These are phyloP conservation scores for Aspergillus sp. DNA, from an alignment of 2,329 filamentous ascomycete genomes.

Conservation along the genomic window DNA sequence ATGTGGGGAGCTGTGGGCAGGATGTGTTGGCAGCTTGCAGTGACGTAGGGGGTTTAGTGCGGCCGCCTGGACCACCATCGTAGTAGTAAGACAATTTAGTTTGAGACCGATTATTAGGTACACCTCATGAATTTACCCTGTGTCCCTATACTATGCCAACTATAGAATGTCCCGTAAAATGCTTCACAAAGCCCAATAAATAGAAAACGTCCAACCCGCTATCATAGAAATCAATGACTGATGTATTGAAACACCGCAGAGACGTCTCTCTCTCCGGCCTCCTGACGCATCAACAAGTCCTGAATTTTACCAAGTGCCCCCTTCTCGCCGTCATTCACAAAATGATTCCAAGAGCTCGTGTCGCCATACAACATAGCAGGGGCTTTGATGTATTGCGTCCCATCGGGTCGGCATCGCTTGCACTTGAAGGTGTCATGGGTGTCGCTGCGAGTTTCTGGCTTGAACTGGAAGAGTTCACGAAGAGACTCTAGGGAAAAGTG, in stretches of 20 bases:
- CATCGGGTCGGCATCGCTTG: constrained; percentile 86
- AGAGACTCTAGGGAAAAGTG: constrained; percentile 92
- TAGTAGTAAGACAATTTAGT: not conserved
- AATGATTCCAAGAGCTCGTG: constrained; percentile 99
- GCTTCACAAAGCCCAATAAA: not conserved
- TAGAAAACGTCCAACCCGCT: too few species aligned
- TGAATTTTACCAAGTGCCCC: constrained; percentile 77
- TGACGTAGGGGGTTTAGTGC: not conserved
- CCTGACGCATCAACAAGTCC: constrained; percentile 84
- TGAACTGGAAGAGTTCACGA: constrained; percentile 91
- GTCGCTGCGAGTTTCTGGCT: constrained; percentile 78
- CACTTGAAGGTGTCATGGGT: constrained; percentile 99
- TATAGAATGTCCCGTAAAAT: not conserved
- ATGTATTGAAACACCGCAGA: constrained; percentile 99
- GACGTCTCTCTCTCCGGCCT: constrained; percentile 73
- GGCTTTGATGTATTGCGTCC: constrained; percentile 82
- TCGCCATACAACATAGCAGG: constrained; percentile 96
- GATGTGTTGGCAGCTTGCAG: constrained; percentile 20
- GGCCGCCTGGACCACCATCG: not conserved
- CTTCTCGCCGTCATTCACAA: constrained; percentile 69
- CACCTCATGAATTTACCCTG: not conserved
- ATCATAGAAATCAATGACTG: constrained; percentile 60
- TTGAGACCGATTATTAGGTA: not conserved
- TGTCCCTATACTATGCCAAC: not conserved
- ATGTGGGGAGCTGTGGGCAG: not conserved